A percentile compares a stretch with the other conserved stretches of the same genome.
Evolutionary conservation across 495 filamentous ascomycete species (phyloP).

Genomic region (Aspergillus incahuasiensis): DNA sequence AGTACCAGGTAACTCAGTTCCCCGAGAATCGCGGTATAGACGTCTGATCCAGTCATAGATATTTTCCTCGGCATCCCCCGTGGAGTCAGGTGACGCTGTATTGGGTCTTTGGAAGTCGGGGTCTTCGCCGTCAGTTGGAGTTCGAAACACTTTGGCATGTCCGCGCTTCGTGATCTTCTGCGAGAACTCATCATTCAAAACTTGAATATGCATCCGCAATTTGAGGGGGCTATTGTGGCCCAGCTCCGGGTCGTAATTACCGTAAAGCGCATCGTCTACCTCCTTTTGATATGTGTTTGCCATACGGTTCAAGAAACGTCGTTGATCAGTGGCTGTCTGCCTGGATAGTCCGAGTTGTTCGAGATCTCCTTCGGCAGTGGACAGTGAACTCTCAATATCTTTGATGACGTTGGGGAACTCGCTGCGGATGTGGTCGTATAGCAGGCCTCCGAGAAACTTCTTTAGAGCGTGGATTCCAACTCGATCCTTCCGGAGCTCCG

Average conservation of each 20-base stretch:
- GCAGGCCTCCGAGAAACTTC: constrained; percentile 15
- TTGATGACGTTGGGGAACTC: constrained; percentile 30
- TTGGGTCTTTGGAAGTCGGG: neutral
- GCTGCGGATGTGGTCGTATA: constrained; percentile 26
- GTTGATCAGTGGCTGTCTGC: constrained; percentile 29
- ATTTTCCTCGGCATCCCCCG: neutral
- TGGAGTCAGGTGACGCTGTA: neutral
- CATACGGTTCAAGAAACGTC: constrained; percentile 27
- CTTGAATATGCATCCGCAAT: constrained; percentile 34
- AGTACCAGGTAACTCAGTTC: constrained; percentile 35
- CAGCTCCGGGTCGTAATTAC: constrained; percentile 21
- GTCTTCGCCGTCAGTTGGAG: constrained; percentile 18
- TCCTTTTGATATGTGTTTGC: constrained; percentile 27
- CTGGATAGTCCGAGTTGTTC: constrained; percentile 26
- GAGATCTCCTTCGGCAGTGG: constrained; percentile 18
- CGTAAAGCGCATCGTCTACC: constrained; percentile 22
- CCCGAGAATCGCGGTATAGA: constrained; percentile 28
- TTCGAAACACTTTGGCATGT: constrained; percentile 23
- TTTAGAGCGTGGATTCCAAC: constrained; percentile 24
- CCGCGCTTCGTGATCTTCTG: constrained; percentile 25
- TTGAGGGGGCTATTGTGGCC: constrained; percentile 15
- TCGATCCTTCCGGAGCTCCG: constrained; percentile 25
- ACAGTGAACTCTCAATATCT: constrained; percentile 20
- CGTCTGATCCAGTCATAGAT: constrained; percentile 31
- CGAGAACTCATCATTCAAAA: constrained; percentile 25